Conservation (phyloP, 2,329 filamentous ascomycete species). For the Aspergillus sp. region DNA sequence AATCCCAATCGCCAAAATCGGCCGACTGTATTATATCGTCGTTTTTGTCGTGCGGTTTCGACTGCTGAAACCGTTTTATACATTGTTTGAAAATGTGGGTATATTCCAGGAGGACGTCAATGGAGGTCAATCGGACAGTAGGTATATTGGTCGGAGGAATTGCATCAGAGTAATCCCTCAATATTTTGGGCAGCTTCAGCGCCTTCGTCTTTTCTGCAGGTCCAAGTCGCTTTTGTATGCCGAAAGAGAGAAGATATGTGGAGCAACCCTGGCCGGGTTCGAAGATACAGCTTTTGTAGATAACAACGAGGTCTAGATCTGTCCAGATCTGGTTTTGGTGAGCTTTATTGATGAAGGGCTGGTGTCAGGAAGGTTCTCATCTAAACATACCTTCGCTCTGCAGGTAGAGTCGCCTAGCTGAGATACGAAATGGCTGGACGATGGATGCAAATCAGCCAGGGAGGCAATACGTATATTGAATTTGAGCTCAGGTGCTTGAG, state of each 20-base stretch:
- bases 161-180: slow-evolving; percentile 16
- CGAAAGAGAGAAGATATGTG: slow-evolving; percentile 21
- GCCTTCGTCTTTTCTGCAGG: background rate
- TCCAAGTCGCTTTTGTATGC: slow-evolving; percentile 17
- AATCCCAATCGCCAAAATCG: background rate
- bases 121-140: slow-evolving; percentile 18
- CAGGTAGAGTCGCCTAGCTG: slow-evolving; percentile 24
- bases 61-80: background rate
- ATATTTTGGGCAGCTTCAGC: slow-evolving; percentile 16
- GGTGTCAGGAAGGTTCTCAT: background rate
- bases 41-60: background rate
- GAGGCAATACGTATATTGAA: slow-evolving; percentile 26
- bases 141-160: slow-evolving; percentile 18
- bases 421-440: slow-evolving; percentile 13
- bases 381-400: slow-evolving; percentile 23
- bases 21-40: background rate
- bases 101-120: slow-evolving; percentile 24
- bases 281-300: slow-evolving; percentile 20
- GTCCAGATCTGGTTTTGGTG: slow-evolving; percentile 30
- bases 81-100: background rate
- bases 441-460: background rate
- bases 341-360: background rate
- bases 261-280: background rate
- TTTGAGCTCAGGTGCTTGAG: slow-evolving; percentile 26
- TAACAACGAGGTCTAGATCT: slow-evolving; percentile 27